Conservation (phyloP, 768 basidiomycete species). For the Hydnum rufescens region DNA sequence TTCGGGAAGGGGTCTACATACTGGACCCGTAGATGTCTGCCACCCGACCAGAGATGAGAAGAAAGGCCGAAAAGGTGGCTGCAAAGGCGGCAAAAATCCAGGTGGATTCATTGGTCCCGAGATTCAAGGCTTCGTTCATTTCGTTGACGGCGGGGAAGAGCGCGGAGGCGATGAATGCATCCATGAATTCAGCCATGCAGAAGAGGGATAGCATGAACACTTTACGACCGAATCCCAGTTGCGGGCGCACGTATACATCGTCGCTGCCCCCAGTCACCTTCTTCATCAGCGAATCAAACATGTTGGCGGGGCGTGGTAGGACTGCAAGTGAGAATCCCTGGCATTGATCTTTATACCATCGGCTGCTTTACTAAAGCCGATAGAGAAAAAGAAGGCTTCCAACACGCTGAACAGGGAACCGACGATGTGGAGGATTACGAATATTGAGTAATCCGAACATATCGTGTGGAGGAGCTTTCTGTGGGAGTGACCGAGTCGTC, state of each 20-base stretch:
- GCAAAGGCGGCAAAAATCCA: slow-evolving; percentile 1
- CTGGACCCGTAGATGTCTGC: not conserved
- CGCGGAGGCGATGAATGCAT: not conserved
- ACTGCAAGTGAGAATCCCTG: too few species aligned
- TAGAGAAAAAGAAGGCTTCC: too few species aligned
- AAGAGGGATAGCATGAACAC: not conserved
- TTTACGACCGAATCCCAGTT: not conserved
- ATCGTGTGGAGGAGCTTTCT: too few species aligned
- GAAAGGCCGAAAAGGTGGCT: slow-evolving; percentile 1
- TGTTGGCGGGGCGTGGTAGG: too few species aligned
- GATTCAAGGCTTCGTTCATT: not conserved
- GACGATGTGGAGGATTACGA: too few species aligned
- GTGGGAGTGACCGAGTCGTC: too few species aligned
- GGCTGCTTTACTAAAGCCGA: too few species aligned
- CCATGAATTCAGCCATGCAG: not conserved
- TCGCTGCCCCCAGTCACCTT: too few species aligned
- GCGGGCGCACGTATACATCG: not conserved
- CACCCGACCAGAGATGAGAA: not conserved
- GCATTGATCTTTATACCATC: too few species aligned
- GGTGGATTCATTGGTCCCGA: not conserved
- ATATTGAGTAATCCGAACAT: too few species aligned
- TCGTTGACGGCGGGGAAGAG: not conserved
- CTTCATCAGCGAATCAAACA: too few species aligned
- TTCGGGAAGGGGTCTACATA: not conserved
- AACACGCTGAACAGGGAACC: too few species aligned